A percentile compares a stretch with the other conserved stretches of the same genome.
Evolutionary conservation across 1,284 basidiomycete genomes (phyloP).

Genomic region (Trichosporon sp.): DNA sequence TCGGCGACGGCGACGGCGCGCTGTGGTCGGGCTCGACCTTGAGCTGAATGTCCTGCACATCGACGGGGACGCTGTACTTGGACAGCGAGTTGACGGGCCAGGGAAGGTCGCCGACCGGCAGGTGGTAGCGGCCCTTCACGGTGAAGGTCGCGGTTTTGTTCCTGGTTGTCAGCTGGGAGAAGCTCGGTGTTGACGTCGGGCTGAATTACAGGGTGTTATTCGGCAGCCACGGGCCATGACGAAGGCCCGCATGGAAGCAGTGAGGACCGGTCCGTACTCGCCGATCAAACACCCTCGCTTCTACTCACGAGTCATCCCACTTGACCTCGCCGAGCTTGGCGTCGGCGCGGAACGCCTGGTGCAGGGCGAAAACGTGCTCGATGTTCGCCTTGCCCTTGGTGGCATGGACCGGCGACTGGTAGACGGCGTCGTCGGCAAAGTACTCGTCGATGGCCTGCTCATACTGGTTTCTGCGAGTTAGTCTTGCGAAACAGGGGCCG

Average conservation of each 20-base stretch:
- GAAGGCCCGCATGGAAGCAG: background rate
- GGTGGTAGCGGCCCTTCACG: constrained; percentile 23
- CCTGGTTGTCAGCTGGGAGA: constrained; percentile 14
- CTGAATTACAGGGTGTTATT: background rate
- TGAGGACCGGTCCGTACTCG: background rate
- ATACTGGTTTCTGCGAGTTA: constrained; percentile 25
- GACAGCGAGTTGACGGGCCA: constrained; percentile 14
- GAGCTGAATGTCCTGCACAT: constrained; percentile 21
- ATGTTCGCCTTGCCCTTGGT: constrained; percentile 28
- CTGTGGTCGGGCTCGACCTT: constrained; percentile 28
- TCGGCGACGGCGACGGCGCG: constrained; percentile 14
- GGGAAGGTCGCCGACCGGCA: constrained; percentile 19
- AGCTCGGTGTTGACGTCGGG: background rate
- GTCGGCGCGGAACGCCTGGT: constrained; percentile 18
- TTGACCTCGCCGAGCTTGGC: constrained; percentile 27
- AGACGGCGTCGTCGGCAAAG: constrained; percentile 32
- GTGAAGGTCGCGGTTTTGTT: constrained; percentile 26
- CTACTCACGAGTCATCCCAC: constrained; percentile 35
- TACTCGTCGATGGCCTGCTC: constrained; percentile 33
- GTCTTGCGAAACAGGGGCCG: background rate
- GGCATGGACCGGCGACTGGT: constrained; percentile 21
- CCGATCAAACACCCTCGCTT: background rate
- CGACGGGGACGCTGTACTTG: constrained; percentile 9
- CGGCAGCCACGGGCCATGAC: background rate
- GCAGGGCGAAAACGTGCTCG: constrained; percentile 33